phyloP scores from a whole-genome alignment of 1,284 basidiomycete species.

The Malassezia brasiliensis region DNA sequence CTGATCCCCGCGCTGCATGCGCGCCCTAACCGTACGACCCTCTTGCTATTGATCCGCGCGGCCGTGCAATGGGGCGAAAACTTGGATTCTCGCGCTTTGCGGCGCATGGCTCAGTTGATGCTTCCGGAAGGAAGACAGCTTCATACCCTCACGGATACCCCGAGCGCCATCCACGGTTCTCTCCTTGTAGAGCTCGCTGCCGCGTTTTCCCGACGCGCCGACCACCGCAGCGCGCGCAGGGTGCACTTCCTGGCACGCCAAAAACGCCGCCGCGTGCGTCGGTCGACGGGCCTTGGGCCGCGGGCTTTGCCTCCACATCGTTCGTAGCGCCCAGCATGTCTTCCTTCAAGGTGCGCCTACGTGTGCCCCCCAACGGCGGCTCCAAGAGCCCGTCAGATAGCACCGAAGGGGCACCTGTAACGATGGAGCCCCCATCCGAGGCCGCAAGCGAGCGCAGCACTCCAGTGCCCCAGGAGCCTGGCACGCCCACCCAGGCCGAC shows the following conservation, averaged over 20 bases:
- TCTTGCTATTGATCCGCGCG: conserved; percentile 4
- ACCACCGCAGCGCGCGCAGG: conserved; percentile 3
- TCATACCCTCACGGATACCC: neutral
- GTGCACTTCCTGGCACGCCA: neutral
- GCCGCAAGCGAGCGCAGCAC: neutral
- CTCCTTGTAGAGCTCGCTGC: conserved; percentile 1
- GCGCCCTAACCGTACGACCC: neutral
- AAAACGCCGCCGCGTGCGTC: conserved; percentile 3
- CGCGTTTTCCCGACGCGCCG: conserved; percentile 6
- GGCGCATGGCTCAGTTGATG: conserved; percentile 8
- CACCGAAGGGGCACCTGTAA: neutral
- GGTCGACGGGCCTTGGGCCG: neutral
- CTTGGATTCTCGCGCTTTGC: conserved; percentile 11
- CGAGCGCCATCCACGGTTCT: neutral
- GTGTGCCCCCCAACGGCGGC: conserved; percentile 10
- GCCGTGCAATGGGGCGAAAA: conserved; percentile 5
- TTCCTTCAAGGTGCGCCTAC: conserved; percentile 15
- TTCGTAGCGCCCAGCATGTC: conserved; percentile 2
- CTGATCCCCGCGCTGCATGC: neutral
- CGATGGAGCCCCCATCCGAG: neutral
- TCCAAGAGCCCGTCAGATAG: neutral
- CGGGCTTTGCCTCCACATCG: conserved; percentile 11
- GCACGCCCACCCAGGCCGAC: neutral
- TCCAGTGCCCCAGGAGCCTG: neutral
- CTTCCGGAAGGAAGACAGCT: neutral